These are phyloP conservation scores for Articulospora tetracladia DNA, from an alignment of 495 filamentous ascomycete genomes.

Conservation along the genomic window DNA sequence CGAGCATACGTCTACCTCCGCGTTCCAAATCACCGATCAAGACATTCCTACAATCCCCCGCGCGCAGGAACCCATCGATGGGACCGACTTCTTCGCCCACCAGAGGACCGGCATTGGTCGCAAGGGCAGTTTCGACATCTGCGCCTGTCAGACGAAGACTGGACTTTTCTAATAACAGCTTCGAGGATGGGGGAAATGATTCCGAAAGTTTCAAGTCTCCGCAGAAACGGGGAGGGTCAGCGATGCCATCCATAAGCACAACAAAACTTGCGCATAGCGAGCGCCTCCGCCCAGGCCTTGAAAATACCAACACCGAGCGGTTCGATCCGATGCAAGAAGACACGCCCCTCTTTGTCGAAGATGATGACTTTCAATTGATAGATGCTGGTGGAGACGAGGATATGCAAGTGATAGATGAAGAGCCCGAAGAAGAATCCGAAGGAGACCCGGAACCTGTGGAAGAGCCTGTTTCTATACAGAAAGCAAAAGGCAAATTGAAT, in stretches of 20 bases:
- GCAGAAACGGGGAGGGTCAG: conserved; percentile 14
- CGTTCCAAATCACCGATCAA: conserved; percentile 31
- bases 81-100: conserved; percentile 23
- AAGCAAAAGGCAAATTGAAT: too few species aligned
- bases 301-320: not conserved
- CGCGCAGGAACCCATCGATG: conserved; percentile 26
- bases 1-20: conserved; percentile 30
- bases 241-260: not conserved
- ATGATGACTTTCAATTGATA: conserved; percentile 19
- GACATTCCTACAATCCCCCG: conserved; percentile 25
- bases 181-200: not conserved
- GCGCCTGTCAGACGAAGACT: conserved; percentile 19
- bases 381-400: conserved; percentile 18
- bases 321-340: conserved; percentile 3
- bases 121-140: conserved; percentile 7
- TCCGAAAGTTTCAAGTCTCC: not conserved
- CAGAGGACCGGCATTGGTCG: conserved; percentile 18
- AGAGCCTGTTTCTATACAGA: conserved; percentile 18
- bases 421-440: conserved; percentile 4
- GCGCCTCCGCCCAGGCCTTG: not conserved
- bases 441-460: conserved; percentile 13
- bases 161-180: conserved; percentile 21
- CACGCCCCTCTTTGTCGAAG: conserved; percentile 6
- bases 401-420: not conserved
- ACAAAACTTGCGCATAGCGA: not conserved